Conservation (phyloP, 176 grass and related monocot species). For the Ampelocalamus luodianensis region DNA sequence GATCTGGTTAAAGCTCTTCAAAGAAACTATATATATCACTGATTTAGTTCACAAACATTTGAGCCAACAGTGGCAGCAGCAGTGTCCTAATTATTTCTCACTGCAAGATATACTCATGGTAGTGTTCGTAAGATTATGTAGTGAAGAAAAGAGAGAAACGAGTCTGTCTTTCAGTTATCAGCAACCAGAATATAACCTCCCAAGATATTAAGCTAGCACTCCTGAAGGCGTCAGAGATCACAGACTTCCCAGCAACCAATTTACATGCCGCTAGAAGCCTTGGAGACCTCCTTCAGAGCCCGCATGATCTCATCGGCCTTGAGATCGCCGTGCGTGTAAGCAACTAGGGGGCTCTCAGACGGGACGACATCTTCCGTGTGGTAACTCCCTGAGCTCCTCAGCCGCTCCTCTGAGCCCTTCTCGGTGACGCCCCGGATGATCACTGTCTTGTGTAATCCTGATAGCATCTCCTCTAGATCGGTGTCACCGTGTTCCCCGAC, state of each 20-base stretch:
- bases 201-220: constrained; percentile 6
- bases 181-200: no score
- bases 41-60: constrained; percentile 22
- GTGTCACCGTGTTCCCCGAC: constrained; percentile 75
- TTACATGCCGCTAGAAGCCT: constrained; percentile 64
- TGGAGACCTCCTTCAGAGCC: constrained; percentile 79
- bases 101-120: constrained; percentile 31
- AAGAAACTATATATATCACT: neutral
- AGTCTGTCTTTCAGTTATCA: constrained; percentile 32
- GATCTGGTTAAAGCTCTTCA: neutral
- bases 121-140: constrained; percentile 42
- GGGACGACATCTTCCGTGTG: constrained; percentile 80
- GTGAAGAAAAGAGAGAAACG: constrained; percentile 19
- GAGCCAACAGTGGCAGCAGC: constrained; percentile 17
- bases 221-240: neutral
- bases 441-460: constrained; percentile 87
- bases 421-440: constrained; percentile 73
- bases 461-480: constrained; percentile 76
- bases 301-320: constrained; percentile 70
- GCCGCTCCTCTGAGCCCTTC: constrained; percentile 68
- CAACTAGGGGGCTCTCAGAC: constrained; percentile 57
- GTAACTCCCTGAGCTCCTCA: constrained; percentile 82
- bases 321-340: constrained; percentile 48
- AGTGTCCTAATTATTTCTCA: constrained; percentile 40
- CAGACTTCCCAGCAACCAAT: constrained; percentile 6